Conservation (phyloP, 352 stramenopile genomes). For the Pythium myriotylum region DNA sequence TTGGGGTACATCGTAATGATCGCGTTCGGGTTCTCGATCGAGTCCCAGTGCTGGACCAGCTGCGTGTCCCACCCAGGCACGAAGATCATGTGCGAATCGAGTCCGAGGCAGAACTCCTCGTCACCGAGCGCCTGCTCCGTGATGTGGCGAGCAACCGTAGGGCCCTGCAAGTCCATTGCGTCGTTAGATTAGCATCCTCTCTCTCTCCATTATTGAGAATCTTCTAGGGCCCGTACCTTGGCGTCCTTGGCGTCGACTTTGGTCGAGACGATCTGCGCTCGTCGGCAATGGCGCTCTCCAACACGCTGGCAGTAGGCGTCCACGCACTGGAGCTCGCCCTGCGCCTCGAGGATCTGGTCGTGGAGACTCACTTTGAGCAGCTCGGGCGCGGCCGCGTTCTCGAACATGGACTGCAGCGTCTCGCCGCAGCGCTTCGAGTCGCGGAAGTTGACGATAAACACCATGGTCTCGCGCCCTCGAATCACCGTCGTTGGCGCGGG, state of each 20-base stretch:
- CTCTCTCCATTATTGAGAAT: neutral
- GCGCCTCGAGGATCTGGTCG: slow-evolving; percentile 61
- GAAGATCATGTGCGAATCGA: slow-evolving; percentile 77
- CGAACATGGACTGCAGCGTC: slow-evolving; percentile 72
- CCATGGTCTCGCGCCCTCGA: slow-evolving; percentile 57
- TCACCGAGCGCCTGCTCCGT: slow-evolving; percentile 70
- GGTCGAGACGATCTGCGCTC: slow-evolving; percentile 57
- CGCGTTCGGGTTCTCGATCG: slow-evolving; percentile 58
- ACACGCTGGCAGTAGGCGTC: slow-evolving; percentile 66
- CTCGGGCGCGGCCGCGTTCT: slow-evolving; percentile 54
- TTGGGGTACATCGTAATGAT: slow-evolving; percentile 85
- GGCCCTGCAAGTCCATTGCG: slow-evolving; percentile 38
- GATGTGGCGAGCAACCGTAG: slow-evolving; percentile 64
- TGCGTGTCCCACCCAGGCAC: slow-evolving; percentile 65
- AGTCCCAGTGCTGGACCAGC: slow-evolving; percentile 62
- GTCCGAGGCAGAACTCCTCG: slow-evolving; percentile 74
- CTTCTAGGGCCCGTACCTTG: neutral
- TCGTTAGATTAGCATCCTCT: slow-evolving; percentile 4
- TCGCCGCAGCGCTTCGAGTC: slow-evolving; percentile 68
- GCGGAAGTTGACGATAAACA: slow-evolving; percentile 69
- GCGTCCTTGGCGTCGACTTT: slow-evolving; percentile 22
- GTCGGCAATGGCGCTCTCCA: slow-evolving; percentile 51
- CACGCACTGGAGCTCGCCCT: slow-evolving; percentile 59
- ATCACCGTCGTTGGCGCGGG: slow-evolving; percentile 35
- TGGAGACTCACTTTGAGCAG: slow-evolving; percentile 60